phyloP scores from a whole-genome alignment of 768 basidiomycete species.

The Leccinum subgranulosum region DNA sequence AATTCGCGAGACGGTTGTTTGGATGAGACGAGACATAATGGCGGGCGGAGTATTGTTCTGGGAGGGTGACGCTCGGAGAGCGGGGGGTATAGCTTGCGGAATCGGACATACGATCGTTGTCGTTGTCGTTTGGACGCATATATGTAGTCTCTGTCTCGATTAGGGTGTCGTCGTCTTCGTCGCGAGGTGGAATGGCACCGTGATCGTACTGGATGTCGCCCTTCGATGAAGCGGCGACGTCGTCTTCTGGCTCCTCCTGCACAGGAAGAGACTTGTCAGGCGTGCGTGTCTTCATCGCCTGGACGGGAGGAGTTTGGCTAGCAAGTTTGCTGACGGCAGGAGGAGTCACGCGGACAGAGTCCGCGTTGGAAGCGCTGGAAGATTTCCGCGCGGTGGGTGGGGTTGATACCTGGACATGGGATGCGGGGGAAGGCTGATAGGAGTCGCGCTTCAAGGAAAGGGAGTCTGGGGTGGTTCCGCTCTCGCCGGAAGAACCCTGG shows the following conservation, averaged over 20 bases:
- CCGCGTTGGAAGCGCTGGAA: conserved; percentile 15
- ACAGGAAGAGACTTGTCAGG: conserved; percentile 74
- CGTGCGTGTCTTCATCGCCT: conserved; percentile 50
- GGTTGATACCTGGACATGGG: conserved; percentile 28
- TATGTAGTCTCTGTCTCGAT: conserved; percentile 39
- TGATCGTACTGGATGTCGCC: conserved; percentile 39
- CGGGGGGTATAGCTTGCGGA: conserved; percentile 63
- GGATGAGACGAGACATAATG: conserved; percentile 31
- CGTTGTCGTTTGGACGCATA: conserved; percentile 30
- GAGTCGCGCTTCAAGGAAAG: conserved; percentile 46
- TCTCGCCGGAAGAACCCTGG: conserved; percentile 44
- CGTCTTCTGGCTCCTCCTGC: conserved; percentile 75
- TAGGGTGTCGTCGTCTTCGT: conserved; percentile 44
- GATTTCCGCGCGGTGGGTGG: conserved; percentile 29
- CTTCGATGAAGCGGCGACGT: conserved; percentile 38
- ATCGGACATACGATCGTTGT: conserved; percentile 43
- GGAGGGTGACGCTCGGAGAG: conserved; percentile 60
- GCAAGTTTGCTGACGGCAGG: conserved; percentile 37
- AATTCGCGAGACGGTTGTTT: conserved; percentile 31
- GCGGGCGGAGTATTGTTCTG: conserved; percentile 39
- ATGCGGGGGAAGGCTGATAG: conserved; percentile 29
- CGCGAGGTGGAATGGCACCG: conserved; percentile 36
- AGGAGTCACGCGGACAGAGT: conserved; percentile 31
- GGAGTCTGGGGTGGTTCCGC: conserved; percentile 39
- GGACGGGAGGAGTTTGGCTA: conserved; percentile 56